Base-by-base conservation (phyloP, 352 stramenopile genomes). In the Nothophytophthora sp. region DNA sequence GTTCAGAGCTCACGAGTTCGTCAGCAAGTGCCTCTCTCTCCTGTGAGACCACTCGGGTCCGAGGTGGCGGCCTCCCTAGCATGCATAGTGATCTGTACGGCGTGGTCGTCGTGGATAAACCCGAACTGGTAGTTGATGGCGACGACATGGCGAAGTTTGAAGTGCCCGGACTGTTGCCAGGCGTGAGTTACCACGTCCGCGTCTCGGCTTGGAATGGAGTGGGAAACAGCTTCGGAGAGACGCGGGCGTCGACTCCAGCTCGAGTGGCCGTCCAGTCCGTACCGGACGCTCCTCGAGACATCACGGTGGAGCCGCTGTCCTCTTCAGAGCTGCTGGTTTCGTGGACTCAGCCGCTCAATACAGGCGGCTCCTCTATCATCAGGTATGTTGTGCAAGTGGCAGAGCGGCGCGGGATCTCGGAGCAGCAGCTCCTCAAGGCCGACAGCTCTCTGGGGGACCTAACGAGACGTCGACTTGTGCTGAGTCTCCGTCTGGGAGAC, bases 171-270 rank as follows among this genome's bases (percentile, higher is more conserved):
- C 23, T 88, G 16, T 33, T 38, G 7, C 41, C 45, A n/a, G 84
- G 64, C 0, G 69, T 91, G 4, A 48, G 57, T 0, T 97, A 96
- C 42, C 86, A 96, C 39, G 86, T 97, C 2, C 85, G 88, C 5
- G 86, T 99, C 0, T 92, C 90, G n/a, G 86, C 95, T 5, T 97
- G 82, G 77, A 98, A 98, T 54, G 92, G 95, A 22, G 92, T 98
- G 3, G 77, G 90, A 4, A 80, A 85, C 15, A 55, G 86, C 3
- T 97, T 95, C 55, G 86, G 93, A 15, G 68, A 90, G 19, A 78
- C 73, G 1, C 82, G 71, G 38, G 88, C 89, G 44, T 90, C 77
- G 0, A 95, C 80, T 2, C 91, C 92, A 9, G 86, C 89, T n/a
- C 46, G 81, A 8, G 60, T 72, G 23, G 22, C 59, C 9, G 68